Evolutionary conservation across 2,329 filamentous ascomycete species (phyloP).

Genomic region (Cladophialophora chaetospira): DNA sequence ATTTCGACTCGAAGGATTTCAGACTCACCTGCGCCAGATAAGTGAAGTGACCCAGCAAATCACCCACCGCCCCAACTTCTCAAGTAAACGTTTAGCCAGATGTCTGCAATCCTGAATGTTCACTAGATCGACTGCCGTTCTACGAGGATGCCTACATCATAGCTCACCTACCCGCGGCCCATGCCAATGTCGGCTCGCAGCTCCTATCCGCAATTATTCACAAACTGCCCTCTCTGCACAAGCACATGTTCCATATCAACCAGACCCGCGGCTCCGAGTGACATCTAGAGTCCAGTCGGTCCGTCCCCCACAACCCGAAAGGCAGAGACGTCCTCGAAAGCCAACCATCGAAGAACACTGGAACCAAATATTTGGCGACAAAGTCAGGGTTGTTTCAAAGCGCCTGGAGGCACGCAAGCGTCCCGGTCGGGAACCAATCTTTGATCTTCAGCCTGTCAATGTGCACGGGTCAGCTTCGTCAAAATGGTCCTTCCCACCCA

Average conservation of each 20-base stretch:
- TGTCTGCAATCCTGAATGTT: constrained; percentile 30
- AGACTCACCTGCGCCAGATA: no score
- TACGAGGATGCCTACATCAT: constrained; percentile 77
- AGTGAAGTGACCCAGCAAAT: background rate
- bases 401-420: background rate
- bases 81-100: constrained; percentile 15
- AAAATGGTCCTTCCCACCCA: background rate
- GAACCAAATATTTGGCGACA: background rate
- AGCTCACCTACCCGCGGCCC: constrained; percentile 40
- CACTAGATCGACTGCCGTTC: constrained; percentile 75
- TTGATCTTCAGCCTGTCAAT: background rate
- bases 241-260: background rate
- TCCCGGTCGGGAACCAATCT: background rate
- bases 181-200: background rate
- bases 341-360: background rate
- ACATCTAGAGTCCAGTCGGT: no score
- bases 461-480: background rate
- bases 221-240: background rate
- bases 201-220: background rate
- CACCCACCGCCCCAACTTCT: background rate
- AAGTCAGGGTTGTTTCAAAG: background rate
- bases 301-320: no score
- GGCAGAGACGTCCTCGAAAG: background rate
- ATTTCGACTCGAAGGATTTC: background rate
- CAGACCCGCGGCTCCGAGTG: background rate